Conservation (phyloP, 2,329 filamentous ascomycete species). For the Talaromyces sp. region DNA sequence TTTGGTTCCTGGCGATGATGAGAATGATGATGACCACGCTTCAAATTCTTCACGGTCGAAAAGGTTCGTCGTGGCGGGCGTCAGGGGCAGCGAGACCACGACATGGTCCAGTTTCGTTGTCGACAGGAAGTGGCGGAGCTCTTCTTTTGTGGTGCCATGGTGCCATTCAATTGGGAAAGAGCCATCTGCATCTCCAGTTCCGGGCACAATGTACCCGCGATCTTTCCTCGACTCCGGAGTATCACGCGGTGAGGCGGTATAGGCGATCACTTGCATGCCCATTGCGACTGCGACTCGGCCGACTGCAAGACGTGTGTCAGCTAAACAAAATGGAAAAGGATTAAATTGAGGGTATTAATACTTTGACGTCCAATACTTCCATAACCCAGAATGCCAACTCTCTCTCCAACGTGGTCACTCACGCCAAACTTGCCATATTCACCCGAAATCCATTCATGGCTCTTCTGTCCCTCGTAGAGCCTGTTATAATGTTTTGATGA, state of each 20-base stretch:
- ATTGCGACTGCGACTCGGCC: constrained; percentile 56
- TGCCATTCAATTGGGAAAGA: constrained; percentile 53
- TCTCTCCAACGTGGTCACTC: constrained; percentile 52
- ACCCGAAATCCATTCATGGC: constrained; percentile 44
- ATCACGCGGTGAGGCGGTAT: constrained; percentile 63
- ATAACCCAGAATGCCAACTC: constrained; percentile 57
- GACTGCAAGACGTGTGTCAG: constrained; percentile 29
- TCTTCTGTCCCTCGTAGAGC: constrained; percentile 54
- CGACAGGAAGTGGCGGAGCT: constrained; percentile 49
- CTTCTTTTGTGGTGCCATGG: constrained; percentile 48
- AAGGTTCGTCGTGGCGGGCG: constrained; percentile 49
- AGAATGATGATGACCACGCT: constrained; percentile 38
- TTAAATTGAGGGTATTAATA: constrained; percentile 20
- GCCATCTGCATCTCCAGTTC: constrained; percentile 58
- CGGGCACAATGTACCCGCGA: constrained; percentile 60
- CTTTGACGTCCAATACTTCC: constrained; percentile 59
- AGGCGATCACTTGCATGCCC: constrained; percentile 69
- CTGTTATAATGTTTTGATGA: constrained; percentile 50
- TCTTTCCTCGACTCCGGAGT: constrained; percentile 63
- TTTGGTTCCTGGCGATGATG: constrained; percentile 19
- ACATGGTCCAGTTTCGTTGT: constrained; percentile 52
- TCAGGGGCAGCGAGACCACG: constrained; percentile 54
- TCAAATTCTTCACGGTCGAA: constrained; percentile 52
- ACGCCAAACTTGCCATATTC: constrained; percentile 1
- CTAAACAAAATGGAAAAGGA: background rate